These are phyloP conservation scores for Pterulicium gracile DNA, from an alignment of 1,284 basidiomycete species.

Conservation along the genomic window DNA sequence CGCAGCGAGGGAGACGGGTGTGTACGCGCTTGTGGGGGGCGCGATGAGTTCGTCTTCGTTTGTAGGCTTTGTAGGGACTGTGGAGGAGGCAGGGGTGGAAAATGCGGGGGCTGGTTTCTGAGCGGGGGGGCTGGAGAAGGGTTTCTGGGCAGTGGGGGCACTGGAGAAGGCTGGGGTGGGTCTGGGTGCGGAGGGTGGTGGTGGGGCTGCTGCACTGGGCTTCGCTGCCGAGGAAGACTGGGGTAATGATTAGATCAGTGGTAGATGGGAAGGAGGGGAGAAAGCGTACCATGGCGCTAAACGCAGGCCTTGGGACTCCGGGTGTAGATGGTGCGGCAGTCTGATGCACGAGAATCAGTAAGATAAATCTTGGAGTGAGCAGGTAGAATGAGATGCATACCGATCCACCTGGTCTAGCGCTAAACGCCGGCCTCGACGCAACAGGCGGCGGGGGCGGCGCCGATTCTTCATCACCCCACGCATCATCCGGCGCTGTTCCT, in stretches of 20 bases:
- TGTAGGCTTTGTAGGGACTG: slow-evolving; percentile 49
- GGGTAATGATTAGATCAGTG: too few relatives aligned
- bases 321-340: slow-evolving; percentile 29
- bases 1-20: slow-evolving; percentile 73
- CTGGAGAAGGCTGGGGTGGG: slow-evolving; percentile 17
- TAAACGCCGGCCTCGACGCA: slow-evolving; percentile 12
- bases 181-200: slow-evolving; percentile 25
- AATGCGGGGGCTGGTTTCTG: too few relatives aligned
- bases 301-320: slow-evolving; percentile 23
- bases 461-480: slow-evolving; percentile 12
- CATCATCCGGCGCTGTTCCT: slow-evolving; percentile 13
- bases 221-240: neutral
- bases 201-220: slow-evolving; percentile 14
- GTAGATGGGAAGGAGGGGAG: slow-evolving; percentile 5
- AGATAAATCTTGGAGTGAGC: too few relatives aligned
- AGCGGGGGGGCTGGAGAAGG: slow-evolving; percentile 25
- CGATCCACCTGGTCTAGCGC: neutral
- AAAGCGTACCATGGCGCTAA: slow-evolving; percentile 17
- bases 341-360: too few relatives aligned
- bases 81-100: slow-evolving; percentile 35
- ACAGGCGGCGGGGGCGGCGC: slow-evolving; percentile 22
- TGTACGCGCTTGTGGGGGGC: slow-evolving; percentile 79
- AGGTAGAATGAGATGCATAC: too few relatives aligned
- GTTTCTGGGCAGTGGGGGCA: slow-evolving; percentile 13
- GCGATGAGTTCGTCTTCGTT: slow-evolving; percentile 70